phyloP scores from a whole-genome alignment of 352 stramenopile genomes.

The Globisporangium viniferum region DNA sequence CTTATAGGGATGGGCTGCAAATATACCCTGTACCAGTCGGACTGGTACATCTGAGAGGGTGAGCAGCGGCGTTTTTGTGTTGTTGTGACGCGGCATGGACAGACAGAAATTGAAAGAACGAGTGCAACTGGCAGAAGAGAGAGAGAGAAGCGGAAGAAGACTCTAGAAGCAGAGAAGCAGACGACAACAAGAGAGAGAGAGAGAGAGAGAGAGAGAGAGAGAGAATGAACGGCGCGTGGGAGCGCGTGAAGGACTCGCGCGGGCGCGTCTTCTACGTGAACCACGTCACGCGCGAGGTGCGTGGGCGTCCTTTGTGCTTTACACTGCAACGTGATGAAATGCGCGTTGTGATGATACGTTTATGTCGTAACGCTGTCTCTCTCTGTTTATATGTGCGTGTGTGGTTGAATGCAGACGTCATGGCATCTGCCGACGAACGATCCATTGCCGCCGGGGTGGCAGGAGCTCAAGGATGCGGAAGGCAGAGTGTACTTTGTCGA shows the following conservation, averaged over 20 bases:
- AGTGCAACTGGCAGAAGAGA: background rate
- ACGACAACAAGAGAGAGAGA: background rate
- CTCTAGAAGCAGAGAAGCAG: background rate
- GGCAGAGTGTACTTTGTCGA: constrained; percentile 83
- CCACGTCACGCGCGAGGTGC: constrained; percentile 72
- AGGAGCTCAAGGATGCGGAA: constrained; percentile 72
- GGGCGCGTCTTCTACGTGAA: constrained; percentile 88
- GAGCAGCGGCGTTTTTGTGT: too few relatives aligned
- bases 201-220: background rate
- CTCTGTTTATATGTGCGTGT: background rate
- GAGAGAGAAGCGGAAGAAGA: background rate
- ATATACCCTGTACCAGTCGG: background rate
- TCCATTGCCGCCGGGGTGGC: constrained; percentile 68
- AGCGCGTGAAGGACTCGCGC: constrained; percentile 78
- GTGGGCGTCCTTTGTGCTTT: background rate
- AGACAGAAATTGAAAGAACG: background rate
- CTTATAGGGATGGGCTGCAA: background rate
- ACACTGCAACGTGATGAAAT: background rate
- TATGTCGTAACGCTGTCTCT: background rate
- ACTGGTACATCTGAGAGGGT: too few relatives aligned
- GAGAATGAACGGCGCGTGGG: constrained; percentile 30
- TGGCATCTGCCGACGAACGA: constrained; percentile 73
- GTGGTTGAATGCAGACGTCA: constrained; percentile 48
- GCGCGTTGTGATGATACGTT: background rate
- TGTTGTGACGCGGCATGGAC: too few relatives aligned